phyloP scores from a whole-genome alignment of 257 asterid genomes.

The Lithospermum erythrorhizon region DNA sequence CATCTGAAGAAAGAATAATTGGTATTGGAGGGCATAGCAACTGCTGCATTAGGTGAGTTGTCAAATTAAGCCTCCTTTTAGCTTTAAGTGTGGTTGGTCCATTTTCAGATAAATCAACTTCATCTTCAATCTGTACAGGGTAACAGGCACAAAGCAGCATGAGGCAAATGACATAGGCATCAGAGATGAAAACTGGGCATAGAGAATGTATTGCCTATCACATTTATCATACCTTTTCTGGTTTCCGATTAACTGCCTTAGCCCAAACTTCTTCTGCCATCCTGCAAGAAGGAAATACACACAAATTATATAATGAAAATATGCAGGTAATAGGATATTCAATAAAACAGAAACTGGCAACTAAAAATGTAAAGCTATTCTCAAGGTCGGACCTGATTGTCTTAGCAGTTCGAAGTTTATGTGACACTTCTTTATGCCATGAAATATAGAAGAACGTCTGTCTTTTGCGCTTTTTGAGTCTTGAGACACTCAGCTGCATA shows the following conservation, averaged over 20 bases:
- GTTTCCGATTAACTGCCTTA: slow-evolving; percentile 38
- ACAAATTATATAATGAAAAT: slow-evolving; percentile 13
- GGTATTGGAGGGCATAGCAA: slow-evolving; percentile 54
- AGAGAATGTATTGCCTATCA: slow-evolving; percentile 7
- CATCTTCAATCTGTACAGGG: slow-evolving; percentile 46
- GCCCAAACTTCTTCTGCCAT: slow-evolving; percentile 62
- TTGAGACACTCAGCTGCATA: slow-evolving; percentile 18
- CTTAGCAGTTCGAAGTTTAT: slow-evolving; percentile 23
- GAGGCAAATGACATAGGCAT: slow-evolving; percentile 1
- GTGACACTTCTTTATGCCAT: slow-evolving; percentile 58
- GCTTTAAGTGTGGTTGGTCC: slow-evolving; percentile 37
- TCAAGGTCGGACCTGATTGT: slow-evolving; percentile 34
- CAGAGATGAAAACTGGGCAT: background rate
- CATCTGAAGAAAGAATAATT: slow-evolving; percentile 44
- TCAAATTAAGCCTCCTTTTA: slow-evolving; percentile 62
- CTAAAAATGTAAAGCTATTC: background rate
- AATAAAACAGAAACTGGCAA: background rate
- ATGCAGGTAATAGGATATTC: slow-evolving; percentile 3
- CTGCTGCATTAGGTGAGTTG: slow-evolving; percentile 82
- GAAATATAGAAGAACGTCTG: slow-evolving; percentile 38
- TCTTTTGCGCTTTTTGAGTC: slow-evolving; percentile 48
- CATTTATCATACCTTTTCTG: slow-evolving; percentile 48
- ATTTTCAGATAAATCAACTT: slow-evolving; percentile 42
- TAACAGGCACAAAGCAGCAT: slow-evolving; percentile 6
- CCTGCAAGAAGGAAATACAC: slow-evolving; percentile 29